Evolutionary conservation across 2,329 filamentous ascomycete species (phyloP).

Genomic region (Fusarium xyrophilum): DNA sequence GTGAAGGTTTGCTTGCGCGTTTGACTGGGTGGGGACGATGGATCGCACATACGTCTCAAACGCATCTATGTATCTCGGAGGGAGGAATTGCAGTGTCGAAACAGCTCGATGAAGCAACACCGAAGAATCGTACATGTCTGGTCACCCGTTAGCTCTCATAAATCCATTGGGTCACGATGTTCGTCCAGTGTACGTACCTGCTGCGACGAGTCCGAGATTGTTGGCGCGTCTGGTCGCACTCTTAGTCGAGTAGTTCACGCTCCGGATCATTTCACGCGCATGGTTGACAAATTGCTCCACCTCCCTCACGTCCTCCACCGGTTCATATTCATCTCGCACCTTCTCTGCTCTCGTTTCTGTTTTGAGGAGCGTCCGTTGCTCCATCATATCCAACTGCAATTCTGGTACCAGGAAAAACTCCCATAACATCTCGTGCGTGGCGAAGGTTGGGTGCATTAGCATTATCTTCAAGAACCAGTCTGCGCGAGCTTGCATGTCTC

Average conservation of each 20-base stretch:
- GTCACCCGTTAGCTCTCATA: conserved; percentile 40
- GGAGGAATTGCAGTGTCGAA: conserved; percentile 70
- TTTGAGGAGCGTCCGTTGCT: conserved; percentile 85
- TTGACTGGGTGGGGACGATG: conserved; percentile 71
- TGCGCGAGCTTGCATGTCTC: conserved; percentile 84
- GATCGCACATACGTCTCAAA: conserved; percentile 75
- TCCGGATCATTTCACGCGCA: conserved; percentile 86
- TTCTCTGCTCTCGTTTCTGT: conserved; percentile 82
- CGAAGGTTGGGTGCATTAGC: conserved; percentile 87
- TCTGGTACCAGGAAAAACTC: conserved; percentile 98
- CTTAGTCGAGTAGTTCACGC: conserved; percentile 82
- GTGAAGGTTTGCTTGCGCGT: conserved; percentile 76
- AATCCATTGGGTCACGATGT: conserved; percentile 8
- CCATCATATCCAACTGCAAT: conserved; percentile 87
- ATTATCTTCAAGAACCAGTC: conserved; percentile 90
- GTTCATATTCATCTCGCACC: conserved; percentile 86
- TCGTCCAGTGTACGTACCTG: conserved; percentile 54
- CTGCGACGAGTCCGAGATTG: conserved; percentile 68
- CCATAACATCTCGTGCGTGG: conserved; percentile 97
- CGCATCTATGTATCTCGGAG: conserved; percentile 70
- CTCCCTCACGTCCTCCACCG: conserved; percentile 81
- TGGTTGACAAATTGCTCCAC: conserved; percentile 93
- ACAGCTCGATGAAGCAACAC: conserved; percentile 61
- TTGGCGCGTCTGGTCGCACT: conserved; percentile 83
- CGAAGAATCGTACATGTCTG: conserved; percentile 74